Evolutionary conservation across 2,329 filamentous ascomycete species (phyloP).

Genomic region (Trichoderma afroharzianum): DNA sequence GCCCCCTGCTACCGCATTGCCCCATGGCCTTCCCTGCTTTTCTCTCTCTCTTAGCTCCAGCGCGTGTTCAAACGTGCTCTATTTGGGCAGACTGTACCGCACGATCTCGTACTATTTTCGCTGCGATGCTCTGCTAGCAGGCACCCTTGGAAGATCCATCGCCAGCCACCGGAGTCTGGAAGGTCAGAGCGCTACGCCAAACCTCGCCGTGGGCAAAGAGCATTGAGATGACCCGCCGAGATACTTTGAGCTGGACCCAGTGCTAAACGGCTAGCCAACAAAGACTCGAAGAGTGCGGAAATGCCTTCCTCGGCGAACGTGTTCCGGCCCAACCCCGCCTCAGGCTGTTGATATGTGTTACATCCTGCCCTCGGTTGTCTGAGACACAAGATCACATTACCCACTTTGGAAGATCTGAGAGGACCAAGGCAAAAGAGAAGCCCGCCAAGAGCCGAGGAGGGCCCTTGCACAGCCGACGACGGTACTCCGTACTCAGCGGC

Average conservation of each 20-base stretch:
- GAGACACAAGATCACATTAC: slow-evolving; percentile 13
- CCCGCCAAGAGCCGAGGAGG: background rate
- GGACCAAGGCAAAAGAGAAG: background rate
- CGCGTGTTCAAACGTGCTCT: slow-evolving; percentile 4
- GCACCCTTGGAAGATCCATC: background rate
- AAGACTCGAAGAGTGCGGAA: background rate
- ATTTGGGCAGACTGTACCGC: background rate
- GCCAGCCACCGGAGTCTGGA: slow-evolving; percentile 11
- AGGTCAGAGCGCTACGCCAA: slow-evolving; percentile 6
- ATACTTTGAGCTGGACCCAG: background rate
- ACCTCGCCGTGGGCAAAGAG: background rate
- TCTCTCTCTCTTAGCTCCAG: slow-evolving; percentile 3
- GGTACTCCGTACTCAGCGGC: background rate
- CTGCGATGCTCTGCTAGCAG: background rate
- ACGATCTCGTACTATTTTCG: slow-evolving; percentile 1
- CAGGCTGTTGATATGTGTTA: slow-evolving; percentile 4
- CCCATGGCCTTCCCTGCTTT: background rate
- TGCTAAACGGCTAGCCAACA: background rate
- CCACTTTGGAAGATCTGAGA: slow-evolving; percentile 6
- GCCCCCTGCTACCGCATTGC: slow-evolving; percentile 3
- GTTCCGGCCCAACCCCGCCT: slow-evolving; percentile 16
- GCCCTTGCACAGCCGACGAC: background rate
- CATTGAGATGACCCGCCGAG: background rate
- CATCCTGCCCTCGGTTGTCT: slow-evolving; percentile 12
- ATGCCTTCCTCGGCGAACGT: slow-evolving; percentile 1